A percentile compares a stretch with the other conserved stretches of the same genome.
Conservation (phyloP, 345 rosid genomes). For the Eucalyptus leucophloia region DNA sequence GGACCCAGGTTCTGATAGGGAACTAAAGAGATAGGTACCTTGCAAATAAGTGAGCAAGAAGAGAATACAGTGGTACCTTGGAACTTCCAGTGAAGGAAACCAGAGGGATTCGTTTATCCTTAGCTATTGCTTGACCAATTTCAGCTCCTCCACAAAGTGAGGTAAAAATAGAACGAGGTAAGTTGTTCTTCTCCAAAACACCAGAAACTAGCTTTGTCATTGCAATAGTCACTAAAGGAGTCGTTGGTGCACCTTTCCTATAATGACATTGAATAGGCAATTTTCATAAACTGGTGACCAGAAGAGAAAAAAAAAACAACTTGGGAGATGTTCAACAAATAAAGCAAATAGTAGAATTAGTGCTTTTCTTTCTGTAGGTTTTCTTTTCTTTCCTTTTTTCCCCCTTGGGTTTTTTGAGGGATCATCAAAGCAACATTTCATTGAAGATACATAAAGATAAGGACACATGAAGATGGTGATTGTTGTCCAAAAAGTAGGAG, state of each 20-base stretch:
- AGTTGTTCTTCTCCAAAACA: conserved; percentile 78
- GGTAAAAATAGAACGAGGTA: conserved; percentile 91
- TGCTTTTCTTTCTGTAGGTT: neutral
- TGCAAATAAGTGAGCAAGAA: neutral
- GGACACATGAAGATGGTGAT: neutral
- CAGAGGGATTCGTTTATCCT: conserved; percentile 68
- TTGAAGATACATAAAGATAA: neutral
- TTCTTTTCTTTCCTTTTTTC: neutral
- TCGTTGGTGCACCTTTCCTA: conserved; percentile 99
- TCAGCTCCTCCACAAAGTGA: conserved; percentile 93
- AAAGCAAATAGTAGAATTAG: neutral
- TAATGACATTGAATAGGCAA: neutral
- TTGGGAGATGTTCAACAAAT: neutral
- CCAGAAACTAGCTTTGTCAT: conserved; percentile 75
- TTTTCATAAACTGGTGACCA: neutral
- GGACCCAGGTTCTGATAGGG: neutral
- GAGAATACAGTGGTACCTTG: conserved; percentile 32
- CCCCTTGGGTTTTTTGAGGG: neutral
- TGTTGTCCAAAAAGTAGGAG: neutral
- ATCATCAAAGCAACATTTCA: neutral
- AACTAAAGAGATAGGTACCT: neutral
- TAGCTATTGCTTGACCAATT: conserved; percentile 86
- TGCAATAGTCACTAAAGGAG: conserved; percentile 91
- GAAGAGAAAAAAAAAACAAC: neutral
- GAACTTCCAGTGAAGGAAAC: conserved; percentile 96